phyloP scores from a whole-genome alignment of 805 yeast genomes.

The Ogataea henricii region DNA sequence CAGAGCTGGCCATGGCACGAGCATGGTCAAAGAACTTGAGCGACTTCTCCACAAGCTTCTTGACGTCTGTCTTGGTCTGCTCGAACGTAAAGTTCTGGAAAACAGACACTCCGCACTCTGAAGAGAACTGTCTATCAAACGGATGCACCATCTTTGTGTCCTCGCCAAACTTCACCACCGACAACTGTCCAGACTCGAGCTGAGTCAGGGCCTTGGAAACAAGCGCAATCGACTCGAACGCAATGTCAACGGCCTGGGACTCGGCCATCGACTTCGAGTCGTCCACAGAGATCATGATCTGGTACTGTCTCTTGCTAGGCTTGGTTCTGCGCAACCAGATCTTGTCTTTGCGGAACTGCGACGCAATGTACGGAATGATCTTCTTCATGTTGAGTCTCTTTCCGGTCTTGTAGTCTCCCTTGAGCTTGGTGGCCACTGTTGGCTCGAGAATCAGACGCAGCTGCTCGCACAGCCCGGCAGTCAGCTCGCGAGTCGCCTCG shows the following conservation, averaged over 20 bases:
- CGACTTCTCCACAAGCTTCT: slow-evolving; percentile 69
- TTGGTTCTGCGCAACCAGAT: slow-evolving; percentile 97
- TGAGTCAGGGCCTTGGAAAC: slow-evolving; percentile 94
- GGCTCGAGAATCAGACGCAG: slow-evolving; percentile 91
- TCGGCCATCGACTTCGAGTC: slow-evolving; percentile 98
- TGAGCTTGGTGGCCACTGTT: slow-evolving; percentile 89
- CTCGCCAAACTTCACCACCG: slow-evolving; percentile 90
- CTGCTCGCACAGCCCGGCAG: slow-evolving; percentile 89
- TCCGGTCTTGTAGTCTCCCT: slow-evolving; percentile 97
- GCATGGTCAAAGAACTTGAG: slow-evolving; percentile 68
- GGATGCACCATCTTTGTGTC: slow-evolving; percentile 82
- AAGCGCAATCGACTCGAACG: slow-evolving; percentile 90
- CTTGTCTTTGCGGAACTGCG: slow-evolving; percentile 95
- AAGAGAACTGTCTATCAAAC: slow-evolving; percentile 80
- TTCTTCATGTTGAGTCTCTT: slow-evolving; percentile 96
- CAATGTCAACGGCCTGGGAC: slow-evolving; percentile 83
- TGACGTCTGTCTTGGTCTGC: slow-evolving; percentile 84
- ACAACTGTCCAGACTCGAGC: slow-evolving; percentile 89
- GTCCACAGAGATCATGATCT: slow-evolving; percentile 95
- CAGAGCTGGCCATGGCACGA: slow-evolving; percentile 47
- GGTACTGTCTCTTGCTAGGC: slow-evolving; percentile 96
- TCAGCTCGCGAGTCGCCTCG: slow-evolving; percentile 79
- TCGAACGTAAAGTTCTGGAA: slow-evolving; percentile 90
- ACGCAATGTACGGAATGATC: slow-evolving; percentile 96
- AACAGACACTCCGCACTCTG: slow-evolving; percentile 79